Base-by-base conservation (phyloP, 495 filamentous ascomycete genomes). In the Penicillium bovifimosum region DNA sequence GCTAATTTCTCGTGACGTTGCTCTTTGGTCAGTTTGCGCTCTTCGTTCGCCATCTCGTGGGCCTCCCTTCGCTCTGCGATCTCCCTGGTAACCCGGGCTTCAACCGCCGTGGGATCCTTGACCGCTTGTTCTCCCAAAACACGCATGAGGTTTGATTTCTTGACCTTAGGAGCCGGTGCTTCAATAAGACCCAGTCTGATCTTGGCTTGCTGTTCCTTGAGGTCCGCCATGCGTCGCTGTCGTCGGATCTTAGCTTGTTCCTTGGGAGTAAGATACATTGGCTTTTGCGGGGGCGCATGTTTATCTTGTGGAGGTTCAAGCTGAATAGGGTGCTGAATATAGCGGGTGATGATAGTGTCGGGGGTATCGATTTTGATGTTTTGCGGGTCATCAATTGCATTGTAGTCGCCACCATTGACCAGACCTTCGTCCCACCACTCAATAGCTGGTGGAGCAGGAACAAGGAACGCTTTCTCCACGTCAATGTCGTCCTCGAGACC, bases 341-440 rank as follows among this genome's bases (percentile, higher is more conserved):
- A 95, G 47, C 78, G 67, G 0, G 92, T 96, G 40, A 99, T 81
- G 54, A 96, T 92, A 17, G 85, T 86, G 61, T 96, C 91, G 16
- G 80, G 70, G 0, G 83, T 82, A 31, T 85, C 78, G 47, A 97
- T 81, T 64, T 93, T 93, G 43, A 95, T 74, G 40, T 76, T 74
- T 11, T 83, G 74, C 9, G 80, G 69, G 32, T 76, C 60, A 16
- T 85, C 81, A 54, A 93, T 79, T 48, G 78, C 77, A 52, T 81
- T 74, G 67, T 96, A 96, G 48, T 80, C 83, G 33, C 78, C 78
- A 14, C 84, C 87, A 36, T 84, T 79, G 20, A 96, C 77, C 6
- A 97, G 70, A 2, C 81, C 85, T 70, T 96, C 91, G 58, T 99
- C 93, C 95, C 95, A 97, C 95, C 95, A 99, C 69, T 99, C 93